Evolutionary conservation across 2,329 filamentous ascomycete genomes (phyloP).

Genomic region (Xylogone sp.): DNA sequence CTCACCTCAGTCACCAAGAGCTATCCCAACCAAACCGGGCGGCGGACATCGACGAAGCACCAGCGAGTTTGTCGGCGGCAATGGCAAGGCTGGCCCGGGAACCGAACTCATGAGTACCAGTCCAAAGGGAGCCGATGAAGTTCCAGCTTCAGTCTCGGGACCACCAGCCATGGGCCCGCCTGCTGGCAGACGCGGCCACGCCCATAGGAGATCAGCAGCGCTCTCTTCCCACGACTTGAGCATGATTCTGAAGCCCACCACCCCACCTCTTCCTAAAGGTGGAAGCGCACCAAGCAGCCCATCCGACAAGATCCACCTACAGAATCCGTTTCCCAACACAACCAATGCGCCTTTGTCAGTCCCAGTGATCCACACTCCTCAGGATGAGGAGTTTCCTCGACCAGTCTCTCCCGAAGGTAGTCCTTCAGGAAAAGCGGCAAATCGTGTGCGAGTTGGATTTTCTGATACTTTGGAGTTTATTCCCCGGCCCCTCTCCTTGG

Average conservation of each 20-base stretch:
- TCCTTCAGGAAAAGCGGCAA: conserved; percentile 20
- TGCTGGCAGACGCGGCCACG: conserved; percentile 62
- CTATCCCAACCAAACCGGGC: conserved; percentile 45
- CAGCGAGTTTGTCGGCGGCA: conserved; percentile 84
- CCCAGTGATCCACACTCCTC: background rate
- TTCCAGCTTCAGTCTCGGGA: conserved; percentile 51
- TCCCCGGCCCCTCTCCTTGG: conserved; percentile 74
- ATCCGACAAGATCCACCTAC: background rate
- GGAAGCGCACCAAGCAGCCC: conserved; percentile 34
- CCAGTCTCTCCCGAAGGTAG: background rate
- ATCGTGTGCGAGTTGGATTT: conserved; percentile 71
- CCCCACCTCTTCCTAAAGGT: conserved; percentile 16
- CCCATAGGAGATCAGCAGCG: conserved; percentile 71
- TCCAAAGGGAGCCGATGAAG: conserved; percentile 61
- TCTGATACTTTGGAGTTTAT: conserved; percentile 82
- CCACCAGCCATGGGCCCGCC: conserved; percentile 44
- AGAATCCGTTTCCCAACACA: background rate
- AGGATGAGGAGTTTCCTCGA: background rate
- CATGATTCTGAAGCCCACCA: conserved; percentile 52
- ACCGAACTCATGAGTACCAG: conserved; percentile 60
- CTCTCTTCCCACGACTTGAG: conserved; percentile 80
- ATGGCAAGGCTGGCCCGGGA: conserved; percentile 40
- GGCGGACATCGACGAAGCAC: conserved; percentile 69
- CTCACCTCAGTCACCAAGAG: conserved; percentile 33
- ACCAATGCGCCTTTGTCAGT: background rate